phyloP scores from a whole-genome alignment of 2,329 filamentous ascomycete species.

The Fusarium tuaranense region DNA sequence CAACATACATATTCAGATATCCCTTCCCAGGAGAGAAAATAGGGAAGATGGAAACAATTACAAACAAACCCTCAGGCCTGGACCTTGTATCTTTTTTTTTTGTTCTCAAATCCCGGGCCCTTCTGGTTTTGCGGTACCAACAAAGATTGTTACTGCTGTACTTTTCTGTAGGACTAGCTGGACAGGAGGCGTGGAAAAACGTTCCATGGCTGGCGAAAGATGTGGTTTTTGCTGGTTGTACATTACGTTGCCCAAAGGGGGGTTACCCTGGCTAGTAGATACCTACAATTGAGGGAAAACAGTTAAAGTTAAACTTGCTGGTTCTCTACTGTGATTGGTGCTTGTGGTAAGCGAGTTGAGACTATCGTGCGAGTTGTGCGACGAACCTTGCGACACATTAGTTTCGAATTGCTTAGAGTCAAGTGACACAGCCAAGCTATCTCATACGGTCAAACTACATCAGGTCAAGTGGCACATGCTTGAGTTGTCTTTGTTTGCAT shows the following conservation, averaged over 20 bases:
- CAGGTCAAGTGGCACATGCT: neutral
- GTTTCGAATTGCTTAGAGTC: neutral
- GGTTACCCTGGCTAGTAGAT: conserved; percentile 38
- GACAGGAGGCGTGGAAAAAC: conserved; percentile 24
- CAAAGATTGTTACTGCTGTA: conserved; percentile 40
- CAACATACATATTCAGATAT: conserved; percentile 38
- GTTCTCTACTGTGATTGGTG: conserved; percentile 3
- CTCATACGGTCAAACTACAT: neutral
- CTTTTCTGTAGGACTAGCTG: conserved; percentile 46
- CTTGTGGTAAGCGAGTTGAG: neutral
- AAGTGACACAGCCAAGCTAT: neutral
- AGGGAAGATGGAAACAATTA: conserved; percentile 35
- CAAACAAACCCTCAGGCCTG: conserved; percentile 38
- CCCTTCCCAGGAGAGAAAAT: conserved; percentile 19
- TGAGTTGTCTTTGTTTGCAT: neutral
- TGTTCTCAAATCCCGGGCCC: conserved; percentile 27
- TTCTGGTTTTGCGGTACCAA: conserved; percentile 39
- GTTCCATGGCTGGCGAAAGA: conserved; percentile 29
- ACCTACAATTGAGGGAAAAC: conserved; percentile 45
- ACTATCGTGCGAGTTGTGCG: neutral
- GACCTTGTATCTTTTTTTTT: conserved; percentile 30
- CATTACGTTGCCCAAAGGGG: conserved; percentile 34
- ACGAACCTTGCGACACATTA: neutral
- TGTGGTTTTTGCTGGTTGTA: conserved; percentile 40
- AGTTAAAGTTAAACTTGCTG: conserved; percentile 35